Conservation (phyloP, 345 rosid species). For the Microthlaspi erraticum region DNA sequence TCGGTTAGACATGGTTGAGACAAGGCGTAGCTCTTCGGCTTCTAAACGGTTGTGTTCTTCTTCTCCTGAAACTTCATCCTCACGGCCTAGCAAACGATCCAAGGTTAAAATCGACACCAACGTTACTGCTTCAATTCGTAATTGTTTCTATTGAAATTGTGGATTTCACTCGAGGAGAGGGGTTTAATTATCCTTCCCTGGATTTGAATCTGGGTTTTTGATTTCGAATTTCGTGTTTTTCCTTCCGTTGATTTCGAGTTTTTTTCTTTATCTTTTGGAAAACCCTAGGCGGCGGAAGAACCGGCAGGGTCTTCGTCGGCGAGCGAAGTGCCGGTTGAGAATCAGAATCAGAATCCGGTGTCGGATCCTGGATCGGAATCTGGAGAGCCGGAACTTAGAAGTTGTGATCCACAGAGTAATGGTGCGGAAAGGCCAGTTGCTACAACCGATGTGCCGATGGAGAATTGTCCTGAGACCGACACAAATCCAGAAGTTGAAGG, state of each 20-base stretch:
- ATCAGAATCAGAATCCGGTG: conserved; percentile 39
- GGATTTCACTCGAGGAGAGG: background rate
- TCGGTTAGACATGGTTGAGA: conserved; percentile 74
- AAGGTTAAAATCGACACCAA: conserved; percentile 55
- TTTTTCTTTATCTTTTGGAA: background rate
- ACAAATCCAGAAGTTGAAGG: conserved; percentile 53
- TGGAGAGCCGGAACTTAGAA: conserved; percentile 55
- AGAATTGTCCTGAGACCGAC: conserved; percentile 49
- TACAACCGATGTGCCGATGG: conserved; percentile 43
- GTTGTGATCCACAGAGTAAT: conserved; percentile 58
- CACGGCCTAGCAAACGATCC: conserved; percentile 69
- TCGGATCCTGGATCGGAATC: conserved; percentile 61
- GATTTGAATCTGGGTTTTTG: conserved; percentile 36
- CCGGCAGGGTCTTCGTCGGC: conserved; percentile 62
- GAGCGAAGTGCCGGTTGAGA: conserved; percentile 54
- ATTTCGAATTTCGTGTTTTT: background rate
- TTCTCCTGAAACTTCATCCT: conserved; percentile 44
- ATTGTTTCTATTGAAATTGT: background rate
- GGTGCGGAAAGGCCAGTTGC: conserved; percentile 44
- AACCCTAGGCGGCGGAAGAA: conserved; percentile 51
- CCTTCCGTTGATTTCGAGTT: conserved; percentile 17
- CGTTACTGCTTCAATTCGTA: background rate
- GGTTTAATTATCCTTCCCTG: background rate
- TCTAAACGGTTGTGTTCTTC: conserved; percentile 63
- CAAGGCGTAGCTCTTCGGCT: conserved; percentile 83